Conservation (phyloP, 176 grass and related monocot species). For the Tillandsia leiboldiana region DNA sequence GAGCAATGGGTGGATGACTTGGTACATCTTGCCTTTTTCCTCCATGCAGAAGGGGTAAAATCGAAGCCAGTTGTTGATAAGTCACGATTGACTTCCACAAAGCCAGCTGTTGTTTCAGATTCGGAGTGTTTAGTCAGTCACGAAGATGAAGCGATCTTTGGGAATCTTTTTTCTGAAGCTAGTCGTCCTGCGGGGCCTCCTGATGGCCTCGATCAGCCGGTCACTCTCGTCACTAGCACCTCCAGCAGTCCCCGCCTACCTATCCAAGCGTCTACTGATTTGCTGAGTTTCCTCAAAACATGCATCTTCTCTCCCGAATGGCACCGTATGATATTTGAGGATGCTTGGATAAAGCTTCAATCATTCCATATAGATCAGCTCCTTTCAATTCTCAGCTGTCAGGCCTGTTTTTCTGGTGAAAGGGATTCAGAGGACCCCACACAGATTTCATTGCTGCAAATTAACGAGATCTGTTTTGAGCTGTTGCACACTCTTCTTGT, state of each 20-base stretch:
- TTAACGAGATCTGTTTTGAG: constrained; percentile 68
- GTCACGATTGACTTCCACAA: constrained; percentile 38
- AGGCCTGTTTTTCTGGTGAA: constrained; percentile 42
- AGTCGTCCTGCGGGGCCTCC: constrained; percentile 34
- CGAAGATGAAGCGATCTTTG: constrained; percentile 95
- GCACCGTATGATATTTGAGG: constrained; percentile 43
- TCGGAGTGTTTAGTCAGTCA: constrained; percentile 57
- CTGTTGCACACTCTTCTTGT: constrained; percentile 53
- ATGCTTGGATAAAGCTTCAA: constrained; percentile 60
- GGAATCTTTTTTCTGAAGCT: constrained; percentile 85
- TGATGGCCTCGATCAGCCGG: constrained; percentile 58
- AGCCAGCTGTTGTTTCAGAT: constrained; percentile 56
- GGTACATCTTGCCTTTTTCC: constrained; percentile 68
- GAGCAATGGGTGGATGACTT: constrained; percentile 83
- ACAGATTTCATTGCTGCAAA: constrained; percentile 23
- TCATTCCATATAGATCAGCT: constrained; percentile 57
- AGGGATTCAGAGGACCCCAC: constrained; percentile 30
- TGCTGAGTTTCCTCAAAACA: constrained; percentile 66
- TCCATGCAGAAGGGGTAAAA: constrained; percentile 68
- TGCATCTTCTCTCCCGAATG: constrained; percentile 68
- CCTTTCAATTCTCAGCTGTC: constrained; percentile 60
- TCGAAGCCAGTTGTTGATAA: constrained; percentile 47
- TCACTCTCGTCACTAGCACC: constrained; percentile 25
- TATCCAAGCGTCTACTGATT: constrained; percentile 68
- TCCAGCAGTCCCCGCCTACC: constrained; percentile 37